A percentile compares a stretch with the other conserved stretches of the same genome.
phyloP scores from a whole-genome alignment of 306 rosid genomes.

The Corylus heterophylla region DNA sequence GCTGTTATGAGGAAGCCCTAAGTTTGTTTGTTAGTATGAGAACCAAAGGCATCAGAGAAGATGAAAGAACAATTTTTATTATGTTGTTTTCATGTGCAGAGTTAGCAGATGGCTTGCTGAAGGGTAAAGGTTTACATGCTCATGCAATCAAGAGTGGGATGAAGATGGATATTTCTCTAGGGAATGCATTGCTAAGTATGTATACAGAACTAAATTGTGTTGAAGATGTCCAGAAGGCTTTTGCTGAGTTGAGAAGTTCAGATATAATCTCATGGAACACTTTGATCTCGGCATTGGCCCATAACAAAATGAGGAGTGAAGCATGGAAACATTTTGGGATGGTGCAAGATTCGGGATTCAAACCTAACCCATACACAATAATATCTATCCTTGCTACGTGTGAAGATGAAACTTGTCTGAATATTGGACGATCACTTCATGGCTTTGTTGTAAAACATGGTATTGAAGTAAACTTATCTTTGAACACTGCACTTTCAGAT shows the following conservation, averaged over 20 bases:
- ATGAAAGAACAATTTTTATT: conserved; percentile 37
- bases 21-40: conserved; percentile 34
- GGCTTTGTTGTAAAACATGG: conserved; percentile 40
- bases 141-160: conserved; percentile 30
- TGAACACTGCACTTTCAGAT: conserved; percentile 52
- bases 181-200: conserved; percentile 43
- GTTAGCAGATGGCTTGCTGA: conserved; percentile 24
- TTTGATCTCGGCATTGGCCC: conserved; percentile 36
- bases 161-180: conserved; percentile 37
- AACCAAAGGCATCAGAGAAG: conserved; percentile 29
- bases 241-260: conserved; percentile 25
- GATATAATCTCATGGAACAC: conserved; percentile 51
- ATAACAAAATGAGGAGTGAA: conserved; percentile 28
- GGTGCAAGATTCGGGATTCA: conserved; percentile 31
- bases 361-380: conserved; percentile 44
- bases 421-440: conserved; percentile 40
- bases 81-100: conserved; percentile 30
- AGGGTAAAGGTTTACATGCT: conserved; percentile 46
- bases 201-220: conserved; percentile 30
- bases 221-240: conserved; percentile 32
- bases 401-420: conserved; percentile 29
- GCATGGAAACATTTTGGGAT: conserved; percentile 33
- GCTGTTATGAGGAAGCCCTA: conserved; percentile 39
- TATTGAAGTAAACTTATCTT: conserved; percentile 33
- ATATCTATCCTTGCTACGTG: conserved; percentile 39